Percentiles rank a stretch among this genome's conserved stretches.
Conservation (phyloP, 106 monocot genomes). For the Platanthera zijinensis region DNA sequence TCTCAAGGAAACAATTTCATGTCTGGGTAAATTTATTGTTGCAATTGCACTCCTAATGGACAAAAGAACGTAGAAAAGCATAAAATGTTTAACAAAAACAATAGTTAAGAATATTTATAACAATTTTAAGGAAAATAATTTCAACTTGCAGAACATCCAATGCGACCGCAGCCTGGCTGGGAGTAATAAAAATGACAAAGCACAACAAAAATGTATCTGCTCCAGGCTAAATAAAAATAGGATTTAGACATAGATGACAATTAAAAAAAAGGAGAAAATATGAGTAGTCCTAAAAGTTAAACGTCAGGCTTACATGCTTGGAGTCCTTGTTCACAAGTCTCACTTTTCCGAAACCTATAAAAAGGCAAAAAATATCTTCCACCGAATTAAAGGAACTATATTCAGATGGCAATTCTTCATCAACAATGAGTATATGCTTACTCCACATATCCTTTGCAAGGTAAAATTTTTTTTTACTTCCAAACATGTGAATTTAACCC, state of each 20-base stretch:
- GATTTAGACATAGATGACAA: not conserved
- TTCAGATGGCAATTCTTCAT: not conserved
- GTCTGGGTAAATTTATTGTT: not conserved
- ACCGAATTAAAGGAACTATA: constrained; percentile 34
- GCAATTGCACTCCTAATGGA: not conserved
- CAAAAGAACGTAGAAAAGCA: not conserved
- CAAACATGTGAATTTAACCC: no score
- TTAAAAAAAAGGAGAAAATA: not conserved
- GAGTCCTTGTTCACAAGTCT: constrained; percentile 67
- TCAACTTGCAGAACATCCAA: constrained; percentile 48
- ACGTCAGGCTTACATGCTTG: constrained; percentile 33
- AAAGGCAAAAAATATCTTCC: constrained; percentile 62
- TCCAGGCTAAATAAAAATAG: constrained; percentile 16
- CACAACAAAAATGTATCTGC: constrained; percentile 35
- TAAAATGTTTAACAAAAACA: not conserved
- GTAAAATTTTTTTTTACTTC: no score
- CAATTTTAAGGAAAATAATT: not conserved
- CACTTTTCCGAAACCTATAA: constrained; percentile 66
- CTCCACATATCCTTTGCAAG: no score
- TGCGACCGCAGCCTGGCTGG: constrained; percentile 28
- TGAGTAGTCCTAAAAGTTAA: not conserved
- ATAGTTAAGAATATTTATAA: not conserved
- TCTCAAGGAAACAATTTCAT: not conserved
- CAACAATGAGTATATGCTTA: no score
- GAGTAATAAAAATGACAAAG: constrained; percentile 36